Evolutionary conservation across 1,284 basidiomycete species (phyloP).

Genomic region (Vanrija sp.): DNA sequence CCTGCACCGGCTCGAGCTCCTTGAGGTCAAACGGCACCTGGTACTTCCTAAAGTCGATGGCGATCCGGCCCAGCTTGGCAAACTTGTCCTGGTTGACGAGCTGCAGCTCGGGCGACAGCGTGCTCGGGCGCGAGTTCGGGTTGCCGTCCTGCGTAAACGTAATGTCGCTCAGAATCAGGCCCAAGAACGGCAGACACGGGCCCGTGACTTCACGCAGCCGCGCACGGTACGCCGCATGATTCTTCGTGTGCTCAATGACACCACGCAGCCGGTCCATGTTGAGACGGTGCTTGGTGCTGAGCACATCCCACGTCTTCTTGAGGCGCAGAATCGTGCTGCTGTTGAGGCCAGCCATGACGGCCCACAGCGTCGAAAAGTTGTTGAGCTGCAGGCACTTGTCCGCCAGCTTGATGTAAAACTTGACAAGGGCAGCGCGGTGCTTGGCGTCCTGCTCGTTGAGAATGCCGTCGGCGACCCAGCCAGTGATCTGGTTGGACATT

Average conservation of each 20-base stretch:
- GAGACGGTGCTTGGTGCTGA: constrained; percentile 76
- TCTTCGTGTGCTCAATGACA: constrained; percentile 77
- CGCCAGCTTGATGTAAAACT: constrained; percentile 88
- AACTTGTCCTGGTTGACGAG: constrained; percentile 95
- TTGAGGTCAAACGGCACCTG: constrained; percentile 56
- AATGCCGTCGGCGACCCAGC: constrained; percentile 92
- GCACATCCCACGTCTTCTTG: constrained; percentile 87
- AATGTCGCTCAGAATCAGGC: constrained; percentile 56
- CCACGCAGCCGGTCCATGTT: constrained; percentile 76
- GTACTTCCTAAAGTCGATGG: constrained; percentile 90
- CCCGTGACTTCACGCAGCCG: constrained; percentile 74
- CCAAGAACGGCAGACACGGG: constrained; percentile 87
- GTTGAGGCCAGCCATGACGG: constrained; percentile 91
- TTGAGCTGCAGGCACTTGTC: constrained; percentile 85
- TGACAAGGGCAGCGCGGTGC: constrained; percentile 73
- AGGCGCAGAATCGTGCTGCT: constrained; percentile 88
- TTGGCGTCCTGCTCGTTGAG: constrained; percentile 80
- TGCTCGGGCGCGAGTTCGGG: constrained; percentile 76
- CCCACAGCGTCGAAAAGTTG: constrained; percentile 95
- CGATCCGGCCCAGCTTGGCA: constrained; percentile 80
- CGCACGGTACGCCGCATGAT: constrained; percentile 68
- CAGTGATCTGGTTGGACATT: constrained; percentile 86
- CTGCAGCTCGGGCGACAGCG: constrained; percentile 67
- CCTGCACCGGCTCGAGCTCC: constrained; percentile 44
- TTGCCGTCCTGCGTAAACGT: constrained; percentile 97